A percentile compares a stretch with the other conserved stretches of the same genome.
Conservation (phyloP, 768 basidiomycete genomes). For the Galerina marginata region DNA sequence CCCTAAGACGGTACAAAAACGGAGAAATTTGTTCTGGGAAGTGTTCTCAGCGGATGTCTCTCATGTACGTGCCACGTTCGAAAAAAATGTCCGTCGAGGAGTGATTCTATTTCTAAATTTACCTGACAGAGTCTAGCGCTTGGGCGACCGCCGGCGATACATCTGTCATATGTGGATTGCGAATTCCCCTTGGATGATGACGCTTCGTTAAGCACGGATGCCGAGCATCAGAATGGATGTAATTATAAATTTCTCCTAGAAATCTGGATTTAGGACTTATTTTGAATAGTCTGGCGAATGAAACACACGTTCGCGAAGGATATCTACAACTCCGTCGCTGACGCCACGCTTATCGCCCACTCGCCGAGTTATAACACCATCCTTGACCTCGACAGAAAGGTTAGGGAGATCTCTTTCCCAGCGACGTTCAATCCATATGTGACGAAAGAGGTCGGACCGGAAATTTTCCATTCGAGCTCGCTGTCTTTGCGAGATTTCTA, state of each 20-base stretch:
- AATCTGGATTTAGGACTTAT: too few relatives aligned
- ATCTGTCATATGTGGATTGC: conserved; percentile 65
- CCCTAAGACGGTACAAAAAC: conserved; percentile 59
- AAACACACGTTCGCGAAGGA: conserved; percentile 58
- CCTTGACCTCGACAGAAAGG: conserved; percentile 55
- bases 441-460: conserved; percentile 48
- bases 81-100: not conserved
- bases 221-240: conserved; percentile 57
- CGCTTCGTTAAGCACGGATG: conserved; percentile 45
- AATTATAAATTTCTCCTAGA: not conserved
- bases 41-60: conserved; percentile 65
- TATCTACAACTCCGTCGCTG: conserved; percentile 52
- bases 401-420: conserved; percentile 51
- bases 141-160: conserved; percentile 64
- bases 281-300: conserved; percentile 56
- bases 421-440: conserved; percentile 53
- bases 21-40: conserved; percentile 76
- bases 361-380: conserved; percentile 51
- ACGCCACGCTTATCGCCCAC: conserved; percentile 53
- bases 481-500: conserved; percentile 58
- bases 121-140: conserved; percentile 54
- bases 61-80: conserved; percentile 39
- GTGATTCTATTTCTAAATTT: not conserved
- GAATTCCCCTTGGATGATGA: conserved; percentile 65
- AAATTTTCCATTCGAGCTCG: conserved; percentile 54